Evolutionary conservation across 2,329 filamentous ascomycete species (phyloP), one percentile per base, ranked within the genome.

Genomic region (Hypoxylon sp.): DNA sequence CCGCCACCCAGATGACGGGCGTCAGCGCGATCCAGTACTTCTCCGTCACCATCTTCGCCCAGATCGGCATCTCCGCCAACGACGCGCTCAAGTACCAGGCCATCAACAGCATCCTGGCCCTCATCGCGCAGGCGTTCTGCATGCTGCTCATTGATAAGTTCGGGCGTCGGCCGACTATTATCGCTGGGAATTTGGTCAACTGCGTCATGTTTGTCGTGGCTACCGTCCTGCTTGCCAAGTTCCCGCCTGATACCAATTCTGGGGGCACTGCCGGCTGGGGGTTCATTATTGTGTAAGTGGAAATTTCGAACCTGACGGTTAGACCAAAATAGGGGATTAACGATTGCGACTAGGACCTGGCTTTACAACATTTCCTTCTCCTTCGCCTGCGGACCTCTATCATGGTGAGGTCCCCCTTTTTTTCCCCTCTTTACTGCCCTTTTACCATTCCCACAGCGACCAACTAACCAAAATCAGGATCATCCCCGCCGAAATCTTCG

Each of bases 331-430:
- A 11, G 20, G 2, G 42, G n/a, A 58, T 54, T 57, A 30, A 68
- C 24, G 4, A 18, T 36, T n/a, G 18, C 20, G 11, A 9, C 65
- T 42, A 83, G 87, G 71, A 94, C 91, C 0, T 94, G 91, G 91
- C 75, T 92, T 1, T 94, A 92, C 83, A 93, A 94, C 79, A 91
- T 93, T 80, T 89, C 84, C 42, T 93, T 93, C 82, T 89, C 85
- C 2, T 84, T 85, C 32, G 90, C 89, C 1, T 91, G 89, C 63
- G 91, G 91, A 20, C 90, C 91, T 0, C 78, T 93, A 83, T 85
- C 18, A 20, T 76, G 75, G 73, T 74, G 70, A 64, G 70, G 56
- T 20, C n/a, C 4, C 40, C 36, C 28, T 26, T 38, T 16, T 28
- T 55, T 33, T 11, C 8, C 14, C 11, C 14, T 12, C 16, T n/a